Base-by-base conservation (phyloP, 441 rosid species). In the Caryocar brasiliense region DNA sequence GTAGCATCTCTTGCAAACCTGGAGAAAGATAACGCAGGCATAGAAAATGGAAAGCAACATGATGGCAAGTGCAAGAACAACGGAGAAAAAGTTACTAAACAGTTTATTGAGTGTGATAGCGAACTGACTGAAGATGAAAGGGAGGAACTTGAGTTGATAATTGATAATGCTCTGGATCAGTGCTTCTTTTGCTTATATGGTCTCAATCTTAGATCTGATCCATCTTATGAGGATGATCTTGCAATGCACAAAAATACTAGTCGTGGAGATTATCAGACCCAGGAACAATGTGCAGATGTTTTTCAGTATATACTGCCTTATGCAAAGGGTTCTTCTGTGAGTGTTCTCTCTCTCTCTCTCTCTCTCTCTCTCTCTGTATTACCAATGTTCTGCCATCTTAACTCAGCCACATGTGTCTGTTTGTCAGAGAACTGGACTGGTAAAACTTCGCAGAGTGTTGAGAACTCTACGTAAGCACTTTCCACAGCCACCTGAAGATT, bases 171-270 rank as follows among this genome's bases (percentile, higher is more conserved):
- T 56, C 71, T 93, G 70, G 99, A 86, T 73, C 99, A 86, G 67
- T 89, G 99, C 59, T 85, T 93, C 68, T 93, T 84, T 79, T 93
- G 99, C 72, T 71, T 93, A 55, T 89, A 93, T 64, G 97, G 99
- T 72, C 85, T 93, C 61, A 93, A 86, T 74, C 86, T 93, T 64
- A 83, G 95, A 78, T 82, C 80, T 37, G 96, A 93, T 68, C 75
- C 94, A 41, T 81, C 93, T 29, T 78, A 78, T 60, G 96, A 93
- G 48, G 99, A 81, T 73, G 95, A 93, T 67, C 79, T 93, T 66
- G 95, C 81, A 54, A 68, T 64, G 65, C 99, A 93, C 81, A 85
- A 67, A 68, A 93, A 81, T 79, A 77, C 89, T 44, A 86, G 96
- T 69, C 86, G 91, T 21, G 99, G 95, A 71, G 99, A 90, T 60